These are phyloP conservation scores for Daldinia concentrica DNA, from an alignment of 495 filamentous ascomycete genomes.

Conservation along the genomic window DNA sequence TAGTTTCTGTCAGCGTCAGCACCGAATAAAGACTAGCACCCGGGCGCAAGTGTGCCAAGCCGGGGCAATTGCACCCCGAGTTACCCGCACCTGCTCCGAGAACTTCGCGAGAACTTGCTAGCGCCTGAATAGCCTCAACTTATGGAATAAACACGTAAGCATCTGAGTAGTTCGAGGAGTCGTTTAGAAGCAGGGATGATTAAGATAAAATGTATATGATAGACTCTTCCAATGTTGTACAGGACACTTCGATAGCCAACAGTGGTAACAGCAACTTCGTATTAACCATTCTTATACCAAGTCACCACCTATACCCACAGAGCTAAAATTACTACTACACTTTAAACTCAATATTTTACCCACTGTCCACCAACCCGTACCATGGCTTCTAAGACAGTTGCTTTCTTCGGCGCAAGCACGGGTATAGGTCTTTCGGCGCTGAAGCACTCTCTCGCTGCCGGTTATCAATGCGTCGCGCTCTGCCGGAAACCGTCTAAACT, in stretches of 20 bases:
- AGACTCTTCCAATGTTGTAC: neutral
- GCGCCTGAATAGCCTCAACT: neutral
- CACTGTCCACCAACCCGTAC: neutral
- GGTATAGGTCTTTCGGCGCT: conserved; percentile 60
- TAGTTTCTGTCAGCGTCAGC: conserved; percentile 2
- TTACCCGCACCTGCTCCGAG: conserved; percentile 13
- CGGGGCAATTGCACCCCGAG: conserved; percentile 26
- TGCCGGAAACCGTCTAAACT: conserved; percentile 73
- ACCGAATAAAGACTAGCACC: conserved; percentile 17
- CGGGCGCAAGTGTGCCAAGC: neutral
- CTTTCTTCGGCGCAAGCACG: conserved; percentile 68
- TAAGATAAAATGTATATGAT: neutral
- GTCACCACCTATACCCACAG: neutral
- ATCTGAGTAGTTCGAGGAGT: neutral
- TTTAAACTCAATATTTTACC: neutral
- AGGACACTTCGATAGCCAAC: neutral
- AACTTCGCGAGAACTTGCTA: conserved; percentile 23
- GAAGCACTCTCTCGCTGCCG: conserved; percentile 58
- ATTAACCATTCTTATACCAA: neutral
- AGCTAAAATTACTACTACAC: neutral
- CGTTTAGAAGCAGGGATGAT: neutral
- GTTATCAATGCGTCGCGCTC: conserved; percentile 62
- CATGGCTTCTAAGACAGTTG: conserved; percentile 50
- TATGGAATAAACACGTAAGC: neutral
- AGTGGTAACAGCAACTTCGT: neutral